Base-by-base conservation (phyloP, 2,329 filamentous ascomycete genomes). In the Colletotrichum shisoi region DNA sequence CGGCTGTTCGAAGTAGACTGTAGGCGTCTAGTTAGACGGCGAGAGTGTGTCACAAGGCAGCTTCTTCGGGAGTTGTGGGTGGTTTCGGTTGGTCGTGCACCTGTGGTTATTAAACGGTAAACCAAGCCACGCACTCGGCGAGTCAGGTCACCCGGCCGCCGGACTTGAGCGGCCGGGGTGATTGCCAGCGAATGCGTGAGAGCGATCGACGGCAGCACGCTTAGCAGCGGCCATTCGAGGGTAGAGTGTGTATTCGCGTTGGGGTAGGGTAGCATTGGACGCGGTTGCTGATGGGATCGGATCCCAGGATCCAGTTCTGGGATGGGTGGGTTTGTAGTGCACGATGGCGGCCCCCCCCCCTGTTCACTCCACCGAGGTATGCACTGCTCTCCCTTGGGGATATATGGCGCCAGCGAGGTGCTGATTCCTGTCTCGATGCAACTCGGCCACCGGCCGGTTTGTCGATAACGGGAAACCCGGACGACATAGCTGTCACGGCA, bases 211-310 rank as follows among this genome's bases (percentile, higher is more conserved):
- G 54, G 17, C 40, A 48, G 39, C 9, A 60, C 62, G 62, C 62
- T 64, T 64, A 64, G 46, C 34, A 64, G 56, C 62, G 62, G 56
- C 17, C 42, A 27, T 63, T 8, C 24, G 21, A 64, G 64, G 53
- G 40, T 15, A 46, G 2, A 9, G 27, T 31, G 8, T 31, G 27
- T 27, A 27, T 48, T 56, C 51, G 39, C 45, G 42, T 27, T 37
- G 31, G 13, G 49, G 61, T 45, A 65, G 48, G 27, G 61, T 65
- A 24, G 56, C 44, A 56, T 40, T 64, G 61, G 44, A 56, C 39
- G 64, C 46, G 60, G 61, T 67, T 67, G 61, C 64, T 64, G 54
- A 59, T 63, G 65, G 54, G 65, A 64, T 68, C 54, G 27, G 61
- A 59, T 68, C 46, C 52, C n/a, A 67, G 64, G 60, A 54, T 63